Conservation (phyloP, 2,329 filamentous ascomycete species). For the Intubia oerlemansii region DNA sequence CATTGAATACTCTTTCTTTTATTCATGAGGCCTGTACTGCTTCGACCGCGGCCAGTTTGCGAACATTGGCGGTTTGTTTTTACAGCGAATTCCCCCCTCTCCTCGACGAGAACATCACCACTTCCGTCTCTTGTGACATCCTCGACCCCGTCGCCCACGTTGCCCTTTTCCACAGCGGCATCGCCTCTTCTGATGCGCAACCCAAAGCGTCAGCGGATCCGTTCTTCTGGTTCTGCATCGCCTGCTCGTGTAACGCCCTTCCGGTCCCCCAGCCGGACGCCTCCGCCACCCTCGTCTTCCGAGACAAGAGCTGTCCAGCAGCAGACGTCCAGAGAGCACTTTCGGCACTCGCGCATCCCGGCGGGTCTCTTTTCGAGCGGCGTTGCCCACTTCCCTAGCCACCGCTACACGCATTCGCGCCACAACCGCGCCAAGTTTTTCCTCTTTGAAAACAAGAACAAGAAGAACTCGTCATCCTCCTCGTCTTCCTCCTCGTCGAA, state of each 20-base stretch:
- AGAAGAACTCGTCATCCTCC: not conserved
- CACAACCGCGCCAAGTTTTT: constrained; percentile 2
- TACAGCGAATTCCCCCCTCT: too few relatives aligned
- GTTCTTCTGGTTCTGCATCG: not conserved
- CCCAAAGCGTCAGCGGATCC: constrained; percentile 3
- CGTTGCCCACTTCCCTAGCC: not conserved
- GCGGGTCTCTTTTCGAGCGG: constrained; percentile 1
- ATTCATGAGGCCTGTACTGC: too few relatives aligned
- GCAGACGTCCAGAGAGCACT: too few relatives aligned
- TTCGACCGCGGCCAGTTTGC: too few relatives aligned
- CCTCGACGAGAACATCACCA: too few relatives aligned
- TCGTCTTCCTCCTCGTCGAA: not conserved
- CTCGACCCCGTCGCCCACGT: too few relatives aligned
- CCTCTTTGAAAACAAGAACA: constrained; percentile 1
- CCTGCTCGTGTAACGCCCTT: not conserved
- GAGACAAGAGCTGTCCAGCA: too few relatives aligned
- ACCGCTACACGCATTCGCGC: not conserved
- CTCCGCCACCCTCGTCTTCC: too few relatives aligned
- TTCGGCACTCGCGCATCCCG: not conserved
- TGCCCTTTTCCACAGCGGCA: too few relatives aligned
- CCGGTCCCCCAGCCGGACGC: not conserved
- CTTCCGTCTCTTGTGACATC: not conserved
- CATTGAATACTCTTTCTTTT: too few relatives aligned
- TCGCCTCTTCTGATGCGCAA: constrained; percentile 1
- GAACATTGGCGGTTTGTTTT: too few relatives aligned